Conservation (phyloP, 108 stramenopile genomes). For the Fistulifera pelliculosa region DNA sequence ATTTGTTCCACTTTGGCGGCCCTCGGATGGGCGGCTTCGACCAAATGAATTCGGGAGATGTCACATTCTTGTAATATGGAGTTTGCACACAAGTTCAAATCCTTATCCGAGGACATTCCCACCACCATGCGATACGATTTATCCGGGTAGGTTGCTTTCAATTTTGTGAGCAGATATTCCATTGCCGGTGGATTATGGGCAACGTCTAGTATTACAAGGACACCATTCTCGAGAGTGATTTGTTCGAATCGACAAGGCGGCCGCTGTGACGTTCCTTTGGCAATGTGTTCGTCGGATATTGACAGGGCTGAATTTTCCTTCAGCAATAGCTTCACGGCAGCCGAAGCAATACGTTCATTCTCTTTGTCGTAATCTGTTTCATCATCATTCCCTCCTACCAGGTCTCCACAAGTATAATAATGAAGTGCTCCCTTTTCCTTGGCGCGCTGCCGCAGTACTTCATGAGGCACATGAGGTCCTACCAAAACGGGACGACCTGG, state of each 20-base stretch:
- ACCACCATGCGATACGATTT: conserved; percentile 69
- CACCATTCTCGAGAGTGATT: conserved; percentile 19
- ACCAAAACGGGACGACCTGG: conserved; percentile 75
- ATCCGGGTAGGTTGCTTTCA: conserved; percentile 36
- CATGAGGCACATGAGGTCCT: conserved; percentile 73
- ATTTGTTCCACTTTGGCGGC: conserved; percentile 64
- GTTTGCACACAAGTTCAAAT: conserved; percentile 65
- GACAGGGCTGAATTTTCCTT: conserved; percentile 9
- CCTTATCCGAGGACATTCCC: conserved; percentile 91
- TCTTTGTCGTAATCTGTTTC: conserved; percentile 75
- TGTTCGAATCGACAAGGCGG: conserved; percentile 92
- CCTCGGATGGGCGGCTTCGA: conserved; percentile 77
- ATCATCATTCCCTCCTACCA: conserved; percentile 29
- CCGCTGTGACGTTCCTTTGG: conserved; percentile 52
- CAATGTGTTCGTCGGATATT: conserved; percentile 28
- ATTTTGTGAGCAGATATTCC: conserved; percentile 66
- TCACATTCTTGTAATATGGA: conserved; percentile 26
- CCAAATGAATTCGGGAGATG: conserved; percentile 52
- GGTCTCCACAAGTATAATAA: conserved; percentile 52
- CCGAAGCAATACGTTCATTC: conserved; percentile 70
- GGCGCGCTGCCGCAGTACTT: conserved; percentile 54
- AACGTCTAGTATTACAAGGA: conserved; percentile 84
- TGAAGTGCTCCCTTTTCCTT: conserved; percentile 37
- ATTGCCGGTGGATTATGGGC: conserved; percentile 97
- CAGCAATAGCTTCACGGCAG: conserved; percentile 60